Base-by-base conservation (phyloP, 2,329 filamentous ascomycete species). In the Drechslera avenae region DNA sequence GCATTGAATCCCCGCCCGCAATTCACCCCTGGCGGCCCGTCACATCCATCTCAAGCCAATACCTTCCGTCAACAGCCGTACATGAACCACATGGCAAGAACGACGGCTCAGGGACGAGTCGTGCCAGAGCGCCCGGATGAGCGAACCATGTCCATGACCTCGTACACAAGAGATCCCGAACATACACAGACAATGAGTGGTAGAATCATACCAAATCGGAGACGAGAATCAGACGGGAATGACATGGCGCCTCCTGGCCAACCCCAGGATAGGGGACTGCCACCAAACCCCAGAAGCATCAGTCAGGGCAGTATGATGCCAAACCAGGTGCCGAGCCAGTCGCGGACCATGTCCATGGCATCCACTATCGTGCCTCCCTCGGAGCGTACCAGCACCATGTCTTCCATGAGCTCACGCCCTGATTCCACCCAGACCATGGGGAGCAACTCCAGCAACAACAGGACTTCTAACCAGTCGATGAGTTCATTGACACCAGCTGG, bases 71-170 rank as follows among this genome's bases (percentile, higher is more conserved):
- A 92, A 61, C 86, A 88, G 52, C 88, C 86, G 23, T 93, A 90
- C 68, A 84, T 86, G 61, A 81, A 79, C 53, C 78, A 83, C 47
- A 82, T 85, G 62, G 86, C 91, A 2, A 83, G 88, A 55, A 96
- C 91, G 40, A 99, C 94, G 2, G 90, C 92, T 7, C 92, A 97
- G 72, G 94, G 94, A 26, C 85, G 94, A 54, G 81, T 94, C 30
- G 91, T 99, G 7, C 94, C 94, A 1, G 92, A 97, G 69, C 86
- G 93, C 46, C 89, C 92, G 55, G 90, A 95, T 65, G 93, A 97
- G 73, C 85, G 94, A 50, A 87, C 94, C 57, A 97, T 97, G 94
- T 96, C 93, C 37, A 88, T 99, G 87, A 94, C 88, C 4, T 90
- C 89, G 8, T 89, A 91, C 62, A 82, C 87, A 3, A 81, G 88